phyloP scores from a whole-genome alignment of 257 asterid species.

The Sherardia arvensis region DNA sequence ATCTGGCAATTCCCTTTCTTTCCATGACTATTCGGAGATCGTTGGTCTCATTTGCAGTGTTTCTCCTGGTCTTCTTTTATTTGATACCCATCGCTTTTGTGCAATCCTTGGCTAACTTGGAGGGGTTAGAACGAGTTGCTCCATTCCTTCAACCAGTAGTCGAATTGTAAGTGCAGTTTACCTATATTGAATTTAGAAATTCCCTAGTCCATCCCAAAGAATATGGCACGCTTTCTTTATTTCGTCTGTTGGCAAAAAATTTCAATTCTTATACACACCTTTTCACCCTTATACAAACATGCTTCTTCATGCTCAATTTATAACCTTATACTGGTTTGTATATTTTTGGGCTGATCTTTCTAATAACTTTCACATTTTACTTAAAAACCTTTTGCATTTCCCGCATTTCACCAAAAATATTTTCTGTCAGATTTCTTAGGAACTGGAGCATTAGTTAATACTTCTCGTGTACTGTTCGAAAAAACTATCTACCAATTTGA shows the following conservation, averaged over 20 bases:
- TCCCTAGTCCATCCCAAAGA: neutral
- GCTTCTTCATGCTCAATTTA: neutral
- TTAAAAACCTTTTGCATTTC: neutral
- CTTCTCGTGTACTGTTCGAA: neutral
- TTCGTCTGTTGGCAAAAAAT: neutral
- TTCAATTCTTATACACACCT: neutral
- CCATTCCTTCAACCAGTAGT: constrained; percentile 87
- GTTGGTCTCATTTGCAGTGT: constrained; percentile 50
- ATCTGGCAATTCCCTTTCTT: constrained; percentile 73
- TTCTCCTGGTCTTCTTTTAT: constrained; percentile 89
- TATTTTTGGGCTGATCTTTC: neutral
- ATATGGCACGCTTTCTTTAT: neutral
- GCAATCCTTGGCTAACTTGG: constrained; percentile 94
- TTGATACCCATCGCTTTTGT: constrained; percentile 97
- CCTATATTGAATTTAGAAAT: neutral
- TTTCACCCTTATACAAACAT: neutral
- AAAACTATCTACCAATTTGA: neutral
- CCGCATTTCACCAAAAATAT: no score
- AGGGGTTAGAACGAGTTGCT: constrained; percentile 84
- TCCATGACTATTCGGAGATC: constrained; percentile 71
- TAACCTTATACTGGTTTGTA: neutral
- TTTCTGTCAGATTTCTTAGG: neutral
- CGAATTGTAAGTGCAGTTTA: constrained; percentile 54
- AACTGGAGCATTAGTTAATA: neutral
- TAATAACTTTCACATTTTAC: neutral